Percentiles rank a stretch among this genome's conserved stretches.
Conservation (phyloP, 495 filamentous ascomycete genomes). For the Aspergillus kassunensis region DNA sequence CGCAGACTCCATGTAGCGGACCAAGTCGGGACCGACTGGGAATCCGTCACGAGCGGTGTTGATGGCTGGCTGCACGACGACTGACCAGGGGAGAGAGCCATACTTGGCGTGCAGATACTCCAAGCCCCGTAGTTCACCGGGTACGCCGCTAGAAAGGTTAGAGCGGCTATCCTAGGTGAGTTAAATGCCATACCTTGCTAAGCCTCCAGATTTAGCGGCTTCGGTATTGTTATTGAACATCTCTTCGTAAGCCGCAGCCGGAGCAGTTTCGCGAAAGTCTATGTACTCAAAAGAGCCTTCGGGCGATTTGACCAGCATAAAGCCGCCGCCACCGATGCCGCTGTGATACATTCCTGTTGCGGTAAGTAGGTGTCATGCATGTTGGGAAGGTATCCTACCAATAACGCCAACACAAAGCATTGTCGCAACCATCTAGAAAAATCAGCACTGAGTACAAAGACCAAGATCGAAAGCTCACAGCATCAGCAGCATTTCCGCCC, state of each 20-base stretch:
- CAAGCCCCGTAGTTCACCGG: constrained; percentile 76
- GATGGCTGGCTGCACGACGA: constrained; percentile 67
- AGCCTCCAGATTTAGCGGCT: constrained; percentile 51
- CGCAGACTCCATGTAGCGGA: constrained; percentile 60
- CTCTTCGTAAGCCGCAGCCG: constrained; percentile 67
- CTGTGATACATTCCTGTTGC: constrained; percentile 73
- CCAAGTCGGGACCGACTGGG: constrained; percentile 61
- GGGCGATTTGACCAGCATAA: constrained; percentile 66
- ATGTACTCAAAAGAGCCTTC: constrained; percentile 68
- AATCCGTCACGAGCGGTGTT: constrained; percentile 74
- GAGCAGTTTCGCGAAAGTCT: constrained; percentile 84
- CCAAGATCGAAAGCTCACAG: constrained; percentile 33
- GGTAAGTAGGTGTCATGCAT: neutral
- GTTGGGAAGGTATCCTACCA: constrained; percentile 36
- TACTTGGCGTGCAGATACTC: constrained; percentile 72
- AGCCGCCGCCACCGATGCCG: constrained; percentile 86
- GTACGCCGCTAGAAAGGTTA: constrained; percentile 53
- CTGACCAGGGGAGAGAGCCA: constrained; percentile 65
- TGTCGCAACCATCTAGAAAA: constrained; percentile 57
- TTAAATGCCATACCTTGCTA: constrained; percentile 52
- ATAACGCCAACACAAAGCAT: constrained; percentile 72
- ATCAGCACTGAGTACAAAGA: neutral
- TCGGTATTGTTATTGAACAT: constrained; percentile 67
- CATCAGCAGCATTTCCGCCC: constrained; percentile 75
- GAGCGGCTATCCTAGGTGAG: neutral